Conservation (phyloP, 768 basidiomycete species). For the Amyloporia xantha region DNA sequence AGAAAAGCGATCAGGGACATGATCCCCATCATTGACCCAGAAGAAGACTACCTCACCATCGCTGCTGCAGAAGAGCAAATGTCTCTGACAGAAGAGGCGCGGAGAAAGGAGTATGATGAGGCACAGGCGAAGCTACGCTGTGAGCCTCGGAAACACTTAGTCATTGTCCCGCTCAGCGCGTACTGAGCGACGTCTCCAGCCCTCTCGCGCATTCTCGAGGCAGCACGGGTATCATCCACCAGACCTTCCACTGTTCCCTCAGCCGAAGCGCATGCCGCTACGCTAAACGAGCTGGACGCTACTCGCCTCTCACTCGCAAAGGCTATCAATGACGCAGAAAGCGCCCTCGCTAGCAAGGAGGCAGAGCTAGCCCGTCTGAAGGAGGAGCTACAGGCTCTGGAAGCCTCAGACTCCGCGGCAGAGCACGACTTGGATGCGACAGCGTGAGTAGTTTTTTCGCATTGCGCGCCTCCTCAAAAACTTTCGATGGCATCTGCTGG, state of each 20-base stretch:
- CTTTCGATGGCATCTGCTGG: too few species aligned
- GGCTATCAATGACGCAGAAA: slow-evolving; percentile 68
- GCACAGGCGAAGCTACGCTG: slow-evolving; percentile 61
- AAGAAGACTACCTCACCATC: slow-evolving; percentile 73
- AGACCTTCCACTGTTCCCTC: slow-evolving; percentile 68
- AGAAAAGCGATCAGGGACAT: slow-evolving; percentile 69
- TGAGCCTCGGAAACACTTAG: slow-evolving; percentile 18
- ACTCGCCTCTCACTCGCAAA: slow-evolving; percentile 62
- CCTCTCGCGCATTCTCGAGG: slow-evolving; percentile 56
- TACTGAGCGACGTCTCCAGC: slow-evolving; percentile 45
- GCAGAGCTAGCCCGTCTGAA: slow-evolving; percentile 64
- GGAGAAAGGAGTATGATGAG: slow-evolving; percentile 65
- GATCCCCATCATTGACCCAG: slow-evolving; percentile 67
- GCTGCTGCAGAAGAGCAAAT: slow-evolving; percentile 69
- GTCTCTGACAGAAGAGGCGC: slow-evolving; percentile 44
- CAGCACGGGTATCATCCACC: slow-evolving; percentile 63
- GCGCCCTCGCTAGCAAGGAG: slow-evolving; percentile 57
- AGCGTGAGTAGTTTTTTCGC: slow-evolving; percentile 37
- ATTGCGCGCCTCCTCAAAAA: too few species aligned
- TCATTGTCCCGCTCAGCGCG: neutral
- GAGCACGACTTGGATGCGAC: slow-evolving; percentile 71
- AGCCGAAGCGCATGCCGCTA: slow-evolving; percentile 50
- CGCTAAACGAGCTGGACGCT: slow-evolving; percentile 59
- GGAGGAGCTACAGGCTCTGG: slow-evolving; percentile 52
- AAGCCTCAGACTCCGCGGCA: slow-evolving; percentile 63